Percentiles rank a stretch among this genome's conserved stretches.
Conservation (phyloP, 2,329 filamentous ascomycete genomes). For the Talaromyces sp. region DNA sequence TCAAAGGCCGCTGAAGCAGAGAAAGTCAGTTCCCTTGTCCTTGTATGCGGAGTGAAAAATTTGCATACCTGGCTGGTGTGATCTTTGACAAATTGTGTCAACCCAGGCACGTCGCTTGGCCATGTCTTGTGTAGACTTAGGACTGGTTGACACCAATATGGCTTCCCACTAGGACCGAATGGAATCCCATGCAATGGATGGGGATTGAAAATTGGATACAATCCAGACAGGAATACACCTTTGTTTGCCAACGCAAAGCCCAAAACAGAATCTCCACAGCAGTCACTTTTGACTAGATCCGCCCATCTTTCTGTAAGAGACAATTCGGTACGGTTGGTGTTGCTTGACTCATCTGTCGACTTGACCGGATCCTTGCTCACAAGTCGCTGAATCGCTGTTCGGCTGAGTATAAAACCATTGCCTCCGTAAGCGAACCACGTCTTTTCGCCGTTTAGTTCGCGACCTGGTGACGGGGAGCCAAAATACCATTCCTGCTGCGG, state of each 20-base stretch:
- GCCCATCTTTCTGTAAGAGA: slow-evolving; percentile 44
- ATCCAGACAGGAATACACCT: slow-evolving; percentile 47
- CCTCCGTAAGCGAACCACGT: slow-evolving; percentile 55
- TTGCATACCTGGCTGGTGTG: slow-evolving; percentile 27
- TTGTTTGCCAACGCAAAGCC: slow-evolving; percentile 50
- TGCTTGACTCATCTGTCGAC: slow-evolving; percentile 15
- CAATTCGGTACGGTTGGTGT: slow-evolving; percentile 43
- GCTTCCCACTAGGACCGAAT: slow-evolving; percentile 36
- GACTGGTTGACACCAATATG: slow-evolving; percentile 54
- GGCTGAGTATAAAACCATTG: slow-evolving; percentile 54
- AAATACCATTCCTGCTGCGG: slow-evolving; percentile 51
- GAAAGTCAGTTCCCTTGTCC: not conserved
- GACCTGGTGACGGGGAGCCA: slow-evolving; percentile 54
- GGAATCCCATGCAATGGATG: slow-evolving; percentile 53
- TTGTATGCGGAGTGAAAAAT: not conserved
- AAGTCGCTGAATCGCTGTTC: slow-evolving; percentile 48
- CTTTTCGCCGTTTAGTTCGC: slow-evolving; percentile 30
- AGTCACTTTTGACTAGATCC: slow-evolving; percentile 47
- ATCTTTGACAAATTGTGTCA: slow-evolving; percentile 47
- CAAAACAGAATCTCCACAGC: slow-evolving; percentile 55
- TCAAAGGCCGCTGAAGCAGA: slow-evolving; percentile 22
- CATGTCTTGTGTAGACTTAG: slow-evolving; percentile 52
- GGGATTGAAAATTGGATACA: slow-evolving; percentile 51
- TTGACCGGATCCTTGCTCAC: slow-evolving; percentile 44
- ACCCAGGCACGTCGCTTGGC: slow-evolving; percentile 49